Evolutionary conservation across 2,329 filamentous ascomycete species (phyloP).

Genomic region (Aspergillus sp.): DNA sequence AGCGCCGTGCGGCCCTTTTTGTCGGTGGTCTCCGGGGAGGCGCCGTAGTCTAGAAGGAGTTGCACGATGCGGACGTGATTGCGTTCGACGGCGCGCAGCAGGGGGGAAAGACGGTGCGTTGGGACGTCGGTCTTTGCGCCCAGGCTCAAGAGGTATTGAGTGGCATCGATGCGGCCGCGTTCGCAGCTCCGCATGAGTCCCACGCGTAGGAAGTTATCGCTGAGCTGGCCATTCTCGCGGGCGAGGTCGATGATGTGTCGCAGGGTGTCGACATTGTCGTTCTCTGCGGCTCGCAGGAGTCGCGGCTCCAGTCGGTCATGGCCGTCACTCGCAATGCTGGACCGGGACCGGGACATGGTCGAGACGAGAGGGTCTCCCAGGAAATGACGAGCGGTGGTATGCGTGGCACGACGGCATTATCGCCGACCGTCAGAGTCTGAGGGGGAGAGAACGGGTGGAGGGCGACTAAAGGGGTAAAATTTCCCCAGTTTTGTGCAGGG

Average conservation of each 20-base stretch:
- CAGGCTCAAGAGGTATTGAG: constrained; percentile 35
- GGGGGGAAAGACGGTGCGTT: constrained; percentile 30
- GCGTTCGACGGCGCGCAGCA: constrained; percentile 39
- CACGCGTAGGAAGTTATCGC: constrained; percentile 38
- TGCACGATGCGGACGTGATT: constrained; percentile 45
- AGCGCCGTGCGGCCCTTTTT: constrained; percentile 45
- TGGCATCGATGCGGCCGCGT: constrained; percentile 32
- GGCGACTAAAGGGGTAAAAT: constrained; percentile 4
- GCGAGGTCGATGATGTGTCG: constrained; percentile 31
- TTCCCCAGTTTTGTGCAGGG: constrained; percentile 12
- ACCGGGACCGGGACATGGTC: constrained; percentile 28
- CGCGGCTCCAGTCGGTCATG: constrained; percentile 42
- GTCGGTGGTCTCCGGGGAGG: constrained; percentile 37
- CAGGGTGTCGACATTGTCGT: constrained; percentile 35
- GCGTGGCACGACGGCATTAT: constrained; percentile 7
- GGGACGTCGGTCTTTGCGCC: constrained; percentile 39
- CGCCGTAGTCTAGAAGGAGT: constrained; percentile 40
- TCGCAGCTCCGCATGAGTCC: constrained; percentile 43
- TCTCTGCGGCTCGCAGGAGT: constrained; percentile 40
- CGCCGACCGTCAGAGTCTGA: neutral
- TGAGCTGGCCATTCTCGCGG: constrained; percentile 35
- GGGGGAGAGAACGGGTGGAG: no score
- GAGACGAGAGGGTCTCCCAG: neutral
- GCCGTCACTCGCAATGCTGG: constrained; percentile 35
- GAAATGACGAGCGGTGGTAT: neutral